Evolutionary conservation across 208 protist species (phyloP), one percentile per base, ranked within the genome.

Genomic region (Trypanosoma cruzi): DNA sequence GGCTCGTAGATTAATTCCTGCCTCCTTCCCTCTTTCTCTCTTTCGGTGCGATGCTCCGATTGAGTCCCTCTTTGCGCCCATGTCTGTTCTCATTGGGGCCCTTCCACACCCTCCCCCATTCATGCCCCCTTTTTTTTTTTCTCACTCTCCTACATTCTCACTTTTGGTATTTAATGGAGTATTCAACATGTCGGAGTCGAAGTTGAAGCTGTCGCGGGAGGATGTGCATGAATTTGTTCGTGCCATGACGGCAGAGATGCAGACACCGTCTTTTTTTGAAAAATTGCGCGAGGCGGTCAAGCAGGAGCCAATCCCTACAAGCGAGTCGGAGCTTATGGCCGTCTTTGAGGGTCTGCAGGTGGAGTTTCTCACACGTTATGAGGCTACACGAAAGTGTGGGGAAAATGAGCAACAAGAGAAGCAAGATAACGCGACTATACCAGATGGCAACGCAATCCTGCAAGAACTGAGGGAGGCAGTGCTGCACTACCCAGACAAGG

Each of bases 271-370:
- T 0, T 93, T 90, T 49, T 28, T 76, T 7, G 78, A 72, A 14
- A 64, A 67, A 2, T 56, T 88, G 29, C 80, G 78, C n/a, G 63
- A 60, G 6, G 67, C 64, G 0, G 73, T 78, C 40, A 32, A 34
- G 1, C 29, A 37, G 10, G 71, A 49, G 28, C 87, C 90, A 6
- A 37, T 82, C 6, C 85, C 85, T 13, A 24, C 32, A 28, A 81
- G 46, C 40, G 53, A 71, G 1, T 79, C 87, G 16, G 87, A 77
- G 11, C 63, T 95, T 16, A 75, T 95, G 37, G 60, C 68, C 20
- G 79, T 86, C 18, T 87, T 83, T 50, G 90, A 95, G 56, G 62
- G 77, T 14, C 79, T 86, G 52, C 90, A 93, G 64, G 77, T 66
- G 7, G 82, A 79, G 28, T 89, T 84, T 64, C 79, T 93, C 58